Conservation (phyloP, 2,329 filamentous ascomycete genomes). For the Neopestalotiopsis rosae region DNA sequence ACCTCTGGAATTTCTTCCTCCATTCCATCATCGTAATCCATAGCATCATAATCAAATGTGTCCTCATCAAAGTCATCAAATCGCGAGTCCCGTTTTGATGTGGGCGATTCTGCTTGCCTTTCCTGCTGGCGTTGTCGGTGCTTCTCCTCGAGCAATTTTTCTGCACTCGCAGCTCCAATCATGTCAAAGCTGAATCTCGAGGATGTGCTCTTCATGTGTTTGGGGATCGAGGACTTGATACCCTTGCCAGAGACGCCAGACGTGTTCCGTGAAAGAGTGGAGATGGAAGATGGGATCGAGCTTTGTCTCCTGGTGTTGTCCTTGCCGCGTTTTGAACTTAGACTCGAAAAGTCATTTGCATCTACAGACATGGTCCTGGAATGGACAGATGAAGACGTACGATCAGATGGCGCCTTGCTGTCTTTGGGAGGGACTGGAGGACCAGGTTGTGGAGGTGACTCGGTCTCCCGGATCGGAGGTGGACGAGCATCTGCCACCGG, state of each 20-base stretch:
- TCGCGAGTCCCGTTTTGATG: slow-evolving; percentile 52
- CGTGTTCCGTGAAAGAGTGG: slow-evolving; percentile 55
- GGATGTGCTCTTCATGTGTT: slow-evolving; percentile 76
- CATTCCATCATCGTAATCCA: slow-evolving; percentile 68
- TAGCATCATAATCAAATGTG: slow-evolving; percentile 64
- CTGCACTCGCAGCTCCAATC: slow-evolving; percentile 70
- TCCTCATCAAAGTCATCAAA: slow-evolving; percentile 70
- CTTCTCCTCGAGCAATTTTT: slow-evolving; percentile 74
- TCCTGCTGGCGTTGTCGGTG: slow-evolving; percentile 72
- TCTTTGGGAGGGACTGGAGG: slow-evolving; percentile 48
- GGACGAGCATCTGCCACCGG: slow-evolving; percentile 26
- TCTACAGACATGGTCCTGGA: slow-evolving; percentile 39
- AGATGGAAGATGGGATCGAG: slow-evolving; percentile 39
- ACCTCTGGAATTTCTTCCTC: slow-evolving; percentile 71
- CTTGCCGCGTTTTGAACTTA: slow-evolving; percentile 20
- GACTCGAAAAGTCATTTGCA: slow-evolving; percentile 21
- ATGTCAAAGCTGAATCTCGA: slow-evolving; percentile 86
- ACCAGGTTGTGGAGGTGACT: slow-evolving; percentile 23
- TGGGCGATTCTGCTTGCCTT: slow-evolving; percentile 51
- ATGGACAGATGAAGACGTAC: slow-evolving; percentile 37
- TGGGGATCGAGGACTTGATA: slow-evolving; percentile 57
- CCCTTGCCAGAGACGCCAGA: slow-evolving; percentile 54
- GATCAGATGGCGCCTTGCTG: slow-evolving; percentile 31
- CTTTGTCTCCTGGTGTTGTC: slow-evolving; percentile 29
- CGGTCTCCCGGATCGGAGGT: slow-evolving; percentile 23